Conservation (phyloP, 179 eudicot genomes). For the Patellifolia procumbens region DNA sequence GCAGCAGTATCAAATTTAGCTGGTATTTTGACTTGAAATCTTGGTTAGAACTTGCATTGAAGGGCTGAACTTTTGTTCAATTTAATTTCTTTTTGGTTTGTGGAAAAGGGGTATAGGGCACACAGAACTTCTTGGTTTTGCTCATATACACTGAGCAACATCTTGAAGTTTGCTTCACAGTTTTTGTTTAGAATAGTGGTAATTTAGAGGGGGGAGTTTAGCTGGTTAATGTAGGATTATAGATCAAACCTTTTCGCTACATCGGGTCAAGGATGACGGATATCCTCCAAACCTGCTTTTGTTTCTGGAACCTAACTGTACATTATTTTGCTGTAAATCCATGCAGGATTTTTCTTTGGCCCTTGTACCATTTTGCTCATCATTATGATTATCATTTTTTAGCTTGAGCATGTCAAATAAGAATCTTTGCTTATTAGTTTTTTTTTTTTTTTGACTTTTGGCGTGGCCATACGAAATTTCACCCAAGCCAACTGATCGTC, state of each 20-base stretch:
- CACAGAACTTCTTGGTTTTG: conserved; percentile 14
- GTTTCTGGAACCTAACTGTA: not conserved
- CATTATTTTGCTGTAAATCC: conserved; percentile 8
- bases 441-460: too few relatives aligned
- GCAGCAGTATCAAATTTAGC: not conserved
- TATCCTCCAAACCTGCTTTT: not conserved
- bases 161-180: conserved; percentile 16
- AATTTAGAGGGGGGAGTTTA: not conserved
- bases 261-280: not conserved
- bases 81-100: conserved; percentile 1
- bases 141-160: not conserved
- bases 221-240: conserved; percentile 12
- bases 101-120: conserved; percentile 9
- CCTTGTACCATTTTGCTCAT: not conserved
- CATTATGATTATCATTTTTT: not conserved
- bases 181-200: conserved; percentile 7
- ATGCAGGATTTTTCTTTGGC: conserved; percentile 7
- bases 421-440: not conserved
- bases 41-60: not conserved
- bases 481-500: too few relatives aligned
- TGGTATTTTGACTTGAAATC: not conserved
- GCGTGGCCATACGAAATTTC: too few relatives aligned
- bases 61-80: conserved; percentile 1
- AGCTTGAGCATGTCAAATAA: not conserved
- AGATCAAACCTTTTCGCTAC: not conserved